phyloP scores from a whole-genome alignment of 345 rosid genomes.

The Syzygium grande region DNA sequence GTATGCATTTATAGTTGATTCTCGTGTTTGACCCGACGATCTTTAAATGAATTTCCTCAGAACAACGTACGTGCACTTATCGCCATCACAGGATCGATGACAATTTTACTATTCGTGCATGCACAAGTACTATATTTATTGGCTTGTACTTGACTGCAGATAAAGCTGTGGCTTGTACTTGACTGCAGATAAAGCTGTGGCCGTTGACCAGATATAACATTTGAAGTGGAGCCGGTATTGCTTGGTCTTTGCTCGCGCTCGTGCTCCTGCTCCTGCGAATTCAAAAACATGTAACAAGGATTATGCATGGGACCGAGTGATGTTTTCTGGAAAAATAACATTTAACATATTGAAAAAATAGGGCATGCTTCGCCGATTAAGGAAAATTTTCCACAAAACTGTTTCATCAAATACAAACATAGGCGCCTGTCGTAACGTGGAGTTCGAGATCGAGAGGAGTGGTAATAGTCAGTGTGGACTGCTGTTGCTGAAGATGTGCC shows the following conservation, averaged over 20 bases:
- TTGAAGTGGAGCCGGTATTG: not conserved
- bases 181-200: not conserved
- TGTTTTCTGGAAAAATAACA: not conserved
- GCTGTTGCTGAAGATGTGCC: slow-evolving; percentile 1
- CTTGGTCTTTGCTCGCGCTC: not conserved
- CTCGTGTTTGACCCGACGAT: not conserved
- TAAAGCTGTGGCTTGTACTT: not conserved
- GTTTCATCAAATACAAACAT: not conserved
- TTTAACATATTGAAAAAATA: not conserved
- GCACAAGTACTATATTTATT: not conserved
- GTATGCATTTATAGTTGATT: not conserved
- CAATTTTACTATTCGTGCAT: not conserved
- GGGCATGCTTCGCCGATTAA: not conserved
- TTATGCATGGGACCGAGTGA: not conserved
- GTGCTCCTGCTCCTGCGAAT: not conserved
- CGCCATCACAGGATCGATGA: not conserved
- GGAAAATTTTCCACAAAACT: not conserved
- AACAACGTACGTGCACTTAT: not conserved
- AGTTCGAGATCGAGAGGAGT: not conserved
- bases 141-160: no score
- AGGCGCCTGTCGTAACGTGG: not conserved
- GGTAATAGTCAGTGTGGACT: not conserved
- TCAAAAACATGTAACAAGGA: not conserved
- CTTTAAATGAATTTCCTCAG: not conserved
- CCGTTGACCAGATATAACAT: not conserved